These are phyloP conservation scores for Daphne laureola DNA, from an alignment of 441 rosid species.

Conservation along the genomic window DNA sequence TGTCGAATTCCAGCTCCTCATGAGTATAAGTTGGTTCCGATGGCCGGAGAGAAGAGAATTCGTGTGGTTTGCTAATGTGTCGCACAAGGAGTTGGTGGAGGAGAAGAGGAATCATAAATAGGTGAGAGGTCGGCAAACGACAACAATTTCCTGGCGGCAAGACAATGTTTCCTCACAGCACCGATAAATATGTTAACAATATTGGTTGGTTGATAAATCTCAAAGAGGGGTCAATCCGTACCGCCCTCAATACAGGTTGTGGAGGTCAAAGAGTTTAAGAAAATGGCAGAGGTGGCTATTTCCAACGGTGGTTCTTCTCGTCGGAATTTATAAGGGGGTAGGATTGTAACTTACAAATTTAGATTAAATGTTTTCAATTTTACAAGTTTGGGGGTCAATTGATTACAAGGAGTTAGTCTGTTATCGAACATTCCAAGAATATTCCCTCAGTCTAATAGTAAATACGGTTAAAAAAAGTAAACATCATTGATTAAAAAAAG, in stretches of 20 bases:
- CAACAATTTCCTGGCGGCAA: constrained; percentile 58
- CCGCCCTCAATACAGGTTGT: constrained; percentile 57
- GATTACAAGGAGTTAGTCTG: too few species aligned
- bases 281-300: too few species aligned
- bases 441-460: too few species aligned
- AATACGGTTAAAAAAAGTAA: too few species aligned
- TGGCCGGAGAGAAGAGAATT: constrained; percentile 51
- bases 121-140: constrained; percentile 40
- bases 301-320: too few species aligned
- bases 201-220: constrained; percentile 48
- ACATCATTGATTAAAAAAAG: too few species aligned
- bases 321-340: too few species aligned
- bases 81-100: constrained; percentile 45
- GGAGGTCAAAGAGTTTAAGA: too few species aligned
- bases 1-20: constrained; percentile 44
- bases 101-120: constrained; percentile 55
- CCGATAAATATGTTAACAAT: constrained; percentile 43
- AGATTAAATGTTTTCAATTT: too few species aligned
- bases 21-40: constrained; percentile 33
- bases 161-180: constrained; percentile 55
- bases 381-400: too few species aligned
- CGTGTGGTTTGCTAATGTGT: constrained; percentile 55
- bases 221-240: constrained; percentile 41
- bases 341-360: too few species aligned
- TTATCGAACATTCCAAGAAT: too few species aligned